Evolutionary conservation across 225 moss, liverwort and hornwort species (phyloP).

Genomic region (Neckera pumila): DNA sequence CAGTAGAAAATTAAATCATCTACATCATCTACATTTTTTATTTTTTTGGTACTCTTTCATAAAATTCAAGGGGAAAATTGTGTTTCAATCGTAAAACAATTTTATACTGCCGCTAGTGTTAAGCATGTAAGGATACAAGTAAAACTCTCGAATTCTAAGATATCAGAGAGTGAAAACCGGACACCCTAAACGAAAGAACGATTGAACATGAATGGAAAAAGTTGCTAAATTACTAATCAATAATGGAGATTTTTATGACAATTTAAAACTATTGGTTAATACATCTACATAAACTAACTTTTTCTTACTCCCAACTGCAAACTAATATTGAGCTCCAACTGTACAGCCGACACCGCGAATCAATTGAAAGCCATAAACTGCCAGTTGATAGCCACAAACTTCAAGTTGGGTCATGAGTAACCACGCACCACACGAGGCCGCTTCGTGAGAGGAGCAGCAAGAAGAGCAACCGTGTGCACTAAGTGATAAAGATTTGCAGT

Average conservation of each 20-base stretch:
- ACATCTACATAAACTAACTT: no score
- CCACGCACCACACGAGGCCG: conserved; percentile 62
- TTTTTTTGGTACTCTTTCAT: neutral
- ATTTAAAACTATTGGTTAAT: neutral
- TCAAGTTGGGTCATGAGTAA: neutral
- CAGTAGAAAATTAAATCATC: neutral
- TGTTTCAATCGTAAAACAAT: neutral
- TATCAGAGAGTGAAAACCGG: neutral
- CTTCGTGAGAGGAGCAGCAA: conserved; percentile 73
- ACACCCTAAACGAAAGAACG: neutral
- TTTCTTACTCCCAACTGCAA: neutral
- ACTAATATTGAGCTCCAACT: neutral
- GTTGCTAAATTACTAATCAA: neutral
- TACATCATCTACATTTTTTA: no score
- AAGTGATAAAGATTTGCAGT: conserved; percentile 88
- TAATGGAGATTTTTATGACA: neutral
- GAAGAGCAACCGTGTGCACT: conserved; percentile 73
- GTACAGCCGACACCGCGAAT: neutral
- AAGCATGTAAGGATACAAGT: neutral
- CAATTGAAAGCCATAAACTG: neutral
- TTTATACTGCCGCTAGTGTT: neutral
- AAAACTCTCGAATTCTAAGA: neutral
- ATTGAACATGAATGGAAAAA: neutral
- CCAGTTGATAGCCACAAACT: neutral
- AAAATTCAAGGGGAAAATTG: neutral